Evolutionary conservation across 169 alveolate species (phyloP).

Genomic region (Plasmodium falciparum): DNA sequence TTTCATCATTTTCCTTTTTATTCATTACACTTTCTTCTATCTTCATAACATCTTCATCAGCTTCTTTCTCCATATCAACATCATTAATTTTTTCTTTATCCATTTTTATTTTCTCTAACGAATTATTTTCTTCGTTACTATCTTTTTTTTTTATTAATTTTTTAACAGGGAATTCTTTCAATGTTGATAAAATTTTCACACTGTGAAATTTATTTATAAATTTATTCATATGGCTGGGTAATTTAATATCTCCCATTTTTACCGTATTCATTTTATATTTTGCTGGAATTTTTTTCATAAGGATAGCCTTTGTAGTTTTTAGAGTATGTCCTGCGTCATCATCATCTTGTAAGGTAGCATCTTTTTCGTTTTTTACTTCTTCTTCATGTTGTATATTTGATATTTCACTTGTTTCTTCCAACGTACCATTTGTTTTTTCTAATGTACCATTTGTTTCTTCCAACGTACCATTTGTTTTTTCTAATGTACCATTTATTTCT

Average conservation of each 20-base stretch:
- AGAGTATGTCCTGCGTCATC: background rate
- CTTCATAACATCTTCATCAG: background rate
- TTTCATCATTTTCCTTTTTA: too few species aligned
- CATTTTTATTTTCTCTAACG: background rate
- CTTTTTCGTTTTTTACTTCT: background rate
- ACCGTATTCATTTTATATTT: background rate
- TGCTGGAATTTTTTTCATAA: too few species aligned
- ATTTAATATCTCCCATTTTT: slow-evolving; percentile 1
- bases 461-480: background rate
- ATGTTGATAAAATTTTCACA: slow-evolving; percentile 14
- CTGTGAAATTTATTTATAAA: slow-evolving; percentile 15
- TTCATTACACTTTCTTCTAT: too few species aligned
- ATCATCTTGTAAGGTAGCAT: background rate
- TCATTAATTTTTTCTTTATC: background rate
- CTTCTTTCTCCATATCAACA: background rate
- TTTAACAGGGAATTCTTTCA: slow-evolving; percentile 20
- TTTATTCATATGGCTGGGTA: background rate
- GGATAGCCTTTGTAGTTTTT: too few species aligned
- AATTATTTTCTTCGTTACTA: background rate
- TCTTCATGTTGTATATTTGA: background rate
- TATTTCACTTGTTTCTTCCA: too few species aligned
- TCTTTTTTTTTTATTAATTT: background rate
- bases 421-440: background rate
- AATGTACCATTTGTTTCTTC: background rate
- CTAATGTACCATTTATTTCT: background rate